A percentile compares a stretch with the other conserved stretches of the same genome.
Conservation (phyloP, 179 eudicot species). For the Spinacia oleracea region DNA sequence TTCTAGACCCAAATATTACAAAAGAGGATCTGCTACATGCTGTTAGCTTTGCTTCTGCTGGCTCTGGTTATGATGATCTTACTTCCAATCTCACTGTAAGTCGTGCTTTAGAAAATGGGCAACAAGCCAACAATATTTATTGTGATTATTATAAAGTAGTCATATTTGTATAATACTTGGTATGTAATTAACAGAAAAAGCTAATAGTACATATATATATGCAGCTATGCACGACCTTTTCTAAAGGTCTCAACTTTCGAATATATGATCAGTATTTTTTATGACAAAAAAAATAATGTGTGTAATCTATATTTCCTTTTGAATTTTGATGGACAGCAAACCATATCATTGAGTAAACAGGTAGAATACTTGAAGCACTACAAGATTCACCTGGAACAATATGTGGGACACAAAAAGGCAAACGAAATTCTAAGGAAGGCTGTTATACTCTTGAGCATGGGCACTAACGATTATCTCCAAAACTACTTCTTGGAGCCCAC, state of each 20-base stretch:
- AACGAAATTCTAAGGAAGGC: neutral
- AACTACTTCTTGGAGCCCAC: constrained; percentile 11
- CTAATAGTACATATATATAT: no score
- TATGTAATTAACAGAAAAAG: no score
- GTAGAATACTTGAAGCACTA: neutral
- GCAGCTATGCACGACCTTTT: no score
- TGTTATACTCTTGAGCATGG: neutral
- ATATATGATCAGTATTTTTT: no score
- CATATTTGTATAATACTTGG: no score
- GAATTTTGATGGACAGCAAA: neutral
- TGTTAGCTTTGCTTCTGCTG: constrained; percentile 9
- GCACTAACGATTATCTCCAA: constrained; percentile 4
- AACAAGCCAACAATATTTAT: no score
- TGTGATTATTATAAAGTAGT: no score
- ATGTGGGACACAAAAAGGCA: constrained; percentile 4
- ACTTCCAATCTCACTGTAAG: constrained; percentile 15
- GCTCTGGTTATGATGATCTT: constrained; percentile 14
- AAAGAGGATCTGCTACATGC: neutral
- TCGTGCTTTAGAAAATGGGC: no score
- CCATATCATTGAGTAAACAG: neutral
- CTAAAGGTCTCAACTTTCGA: no score
- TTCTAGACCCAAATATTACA: constrained; percentile 9
- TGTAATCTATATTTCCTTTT: neutral
- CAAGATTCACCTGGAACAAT: neutral
- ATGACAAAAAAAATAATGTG: neutral